A percentile compares a stretch with the other conserved stretches of the same genome.
Conservation (phyloP, 176 grass and related monocot species). For the Chrysopogon serrulatus region DNA sequence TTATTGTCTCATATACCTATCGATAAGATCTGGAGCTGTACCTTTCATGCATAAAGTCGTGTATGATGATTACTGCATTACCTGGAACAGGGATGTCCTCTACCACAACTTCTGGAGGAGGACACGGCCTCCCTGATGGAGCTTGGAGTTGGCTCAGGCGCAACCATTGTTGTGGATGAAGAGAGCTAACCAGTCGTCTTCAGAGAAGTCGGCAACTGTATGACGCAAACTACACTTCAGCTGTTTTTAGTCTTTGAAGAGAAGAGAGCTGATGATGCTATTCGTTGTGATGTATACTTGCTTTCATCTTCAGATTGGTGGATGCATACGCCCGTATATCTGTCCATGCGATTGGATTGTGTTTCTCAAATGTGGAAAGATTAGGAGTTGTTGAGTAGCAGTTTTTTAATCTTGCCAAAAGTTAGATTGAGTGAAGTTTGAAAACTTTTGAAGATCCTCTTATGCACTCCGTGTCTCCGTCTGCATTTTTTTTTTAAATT, state of each 20-base stretch:
- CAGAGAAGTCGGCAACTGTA: background rate
- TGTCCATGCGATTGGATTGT: no score
- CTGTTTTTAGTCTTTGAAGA: background rate
- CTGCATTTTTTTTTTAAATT: no score
- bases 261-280: background rate
- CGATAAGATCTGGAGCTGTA: background rate
- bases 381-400: no score
- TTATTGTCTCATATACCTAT: background rate
- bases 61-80: background rate
- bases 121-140: conserved; percentile 72
- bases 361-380: no score
- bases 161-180: conserved; percentile 77
- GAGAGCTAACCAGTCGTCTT: conserved; percentile 51
- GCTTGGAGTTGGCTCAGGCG: conserved; percentile 51
- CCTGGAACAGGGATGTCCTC: conserved; percentile 51
- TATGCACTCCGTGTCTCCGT: no score
- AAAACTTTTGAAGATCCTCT: no score
- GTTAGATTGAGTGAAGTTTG: no score
- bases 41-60: background rate
- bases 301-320: no score
- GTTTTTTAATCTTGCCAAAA: no score
- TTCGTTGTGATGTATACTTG: background rate
- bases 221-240: background rate
- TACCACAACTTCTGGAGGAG: conserved; percentile 63
- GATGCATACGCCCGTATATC: no score